Base-by-base conservation (phyloP, 306 rosid species). In the Vigna unguiculata region DNA sequence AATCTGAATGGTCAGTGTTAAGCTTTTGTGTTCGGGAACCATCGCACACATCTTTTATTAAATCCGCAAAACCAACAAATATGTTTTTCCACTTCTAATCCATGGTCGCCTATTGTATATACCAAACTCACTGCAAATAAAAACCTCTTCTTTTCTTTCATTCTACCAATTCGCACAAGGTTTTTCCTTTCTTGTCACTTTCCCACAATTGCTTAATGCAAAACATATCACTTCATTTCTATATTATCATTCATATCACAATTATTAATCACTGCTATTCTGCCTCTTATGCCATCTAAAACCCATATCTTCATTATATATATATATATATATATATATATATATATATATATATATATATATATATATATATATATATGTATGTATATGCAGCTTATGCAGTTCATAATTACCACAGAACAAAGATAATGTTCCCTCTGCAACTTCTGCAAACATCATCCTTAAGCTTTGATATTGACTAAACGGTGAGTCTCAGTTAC, bases 221-320 rank as follows among this genome's bases (percentile, higher is more conserved):
- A 4, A 58, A 58, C 32, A 3, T 10, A 60, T 28, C 65, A 30
- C 14, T 60, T 2, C 5, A 54, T 54, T 53, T 11, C 19, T 25
- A 58, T 24, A 58, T 11, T 55, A 22, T 25, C 20, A 59, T 59
- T 59, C 11, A 57, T 59, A 2, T 4, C 7, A 5, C 38, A 19
- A 24, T 58, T 5, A 14, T 25, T 59, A 36, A 36, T 36, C 41
- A 4, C 41, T 59, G 7, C 20, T 8, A 59, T 61, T 61, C 3
- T 61, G 45, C 67, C 67, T 61, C 67, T 60, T 30, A 30, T 60
- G 67, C 12, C 2, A 30, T 60, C 67, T 16, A 60, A 60, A 60
- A 60, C 6, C 1, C 11, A 60, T 16, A 16, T 60, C 64, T 12
- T 57, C 4, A 9, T 2, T 53, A 9, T 54, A 10, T 21, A 20